Evolutionary conservation across 2,329 filamentous ascomycete species (phyloP), one percentile per base, ranked within the genome.

Genomic region (Mollisiaceae sp.): DNA sequence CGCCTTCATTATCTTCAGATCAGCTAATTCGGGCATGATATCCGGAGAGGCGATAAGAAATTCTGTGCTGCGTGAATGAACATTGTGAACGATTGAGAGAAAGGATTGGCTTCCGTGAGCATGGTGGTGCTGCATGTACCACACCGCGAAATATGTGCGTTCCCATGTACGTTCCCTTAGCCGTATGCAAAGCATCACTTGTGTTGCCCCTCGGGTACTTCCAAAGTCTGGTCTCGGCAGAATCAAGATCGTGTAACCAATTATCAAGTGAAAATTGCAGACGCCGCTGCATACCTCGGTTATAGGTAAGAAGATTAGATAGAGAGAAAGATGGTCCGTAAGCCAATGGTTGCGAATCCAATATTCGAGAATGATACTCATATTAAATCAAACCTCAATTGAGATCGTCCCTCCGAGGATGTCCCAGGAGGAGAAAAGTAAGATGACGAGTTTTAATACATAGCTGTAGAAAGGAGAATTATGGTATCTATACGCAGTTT

Each of bases 111-210:
- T 54, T 32, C 50, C 50, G 4, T 20, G 24, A 54, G 11, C 24
- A 22, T 50, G 45, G 50, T 32, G 50, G 50, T 35, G 27, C 24
- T 14, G 24, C 24, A 54, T 50, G 20, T 50, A 24, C 20, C 9
- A 50, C 45, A 9, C 45, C 8, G 11, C 45, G 22, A 50, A 47
- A 50, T 50, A 35, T 32, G 50, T 54, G 50, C 24, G 50, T 54
- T 27, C 22, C 50, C 15, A 54, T 54, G 50, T 54, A 24, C 50
- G 50, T 54, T 54, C 24, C 50, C 24, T 32, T 12, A 32, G 50
- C 24, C 50, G 50, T 54, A 54, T 54, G 50, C 50, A 54, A 35
- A 32, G 50, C 50, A 54, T 32, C 50, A 54, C 50, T 54, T 54
- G 50, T 54, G 14, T 8, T 35, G 5, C 50, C 24, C 22, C 12